These are phyloP conservation scores for Talaromyces sp. DNA, from an alignment of 2,329 filamentous ascomycete species.

Conservation along the genomic window DNA sequence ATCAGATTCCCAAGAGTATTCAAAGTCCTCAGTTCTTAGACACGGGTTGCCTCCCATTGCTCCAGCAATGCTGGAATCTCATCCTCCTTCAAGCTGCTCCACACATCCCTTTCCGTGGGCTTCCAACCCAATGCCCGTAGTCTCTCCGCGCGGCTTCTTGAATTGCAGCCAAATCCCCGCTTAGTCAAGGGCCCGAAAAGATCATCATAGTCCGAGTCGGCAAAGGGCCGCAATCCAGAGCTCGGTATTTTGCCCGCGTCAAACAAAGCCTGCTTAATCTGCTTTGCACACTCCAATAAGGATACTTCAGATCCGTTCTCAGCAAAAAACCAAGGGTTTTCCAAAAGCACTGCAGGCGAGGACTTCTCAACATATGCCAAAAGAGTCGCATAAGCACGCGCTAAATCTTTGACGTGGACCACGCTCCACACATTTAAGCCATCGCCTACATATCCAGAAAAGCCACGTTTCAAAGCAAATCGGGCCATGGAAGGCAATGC, in stretches of 20 bases:
- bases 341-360: not conserved
- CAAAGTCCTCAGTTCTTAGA: too few relatives aligned
- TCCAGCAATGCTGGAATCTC: not conserved
- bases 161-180: not conserved
- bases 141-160: not conserved
- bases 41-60: not conserved
- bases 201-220: not conserved
- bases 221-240: not conserved
- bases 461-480: constrained; percentile 2
- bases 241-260: not conserved
- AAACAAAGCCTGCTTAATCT: not conserved
- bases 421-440: not conserved
- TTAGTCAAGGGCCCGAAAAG: not conserved
- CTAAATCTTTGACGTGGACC: constrained; percentile 2
- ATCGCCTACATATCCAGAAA: not conserved
- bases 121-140: not conserved
- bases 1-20: too few relatives aligned
- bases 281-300: not conserved
- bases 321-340: constrained; percentile 1
- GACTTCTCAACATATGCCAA: not conserved
- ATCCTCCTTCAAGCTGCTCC: not conserved
- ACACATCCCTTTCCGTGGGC: not conserved
- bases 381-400: not conserved
- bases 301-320: not conserved
- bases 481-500: not conserved